These are phyloP conservation scores for Datisca glomerata DNA, from an alignment of 306 rosid genomes.

Conservation along the genomic window DNA sequence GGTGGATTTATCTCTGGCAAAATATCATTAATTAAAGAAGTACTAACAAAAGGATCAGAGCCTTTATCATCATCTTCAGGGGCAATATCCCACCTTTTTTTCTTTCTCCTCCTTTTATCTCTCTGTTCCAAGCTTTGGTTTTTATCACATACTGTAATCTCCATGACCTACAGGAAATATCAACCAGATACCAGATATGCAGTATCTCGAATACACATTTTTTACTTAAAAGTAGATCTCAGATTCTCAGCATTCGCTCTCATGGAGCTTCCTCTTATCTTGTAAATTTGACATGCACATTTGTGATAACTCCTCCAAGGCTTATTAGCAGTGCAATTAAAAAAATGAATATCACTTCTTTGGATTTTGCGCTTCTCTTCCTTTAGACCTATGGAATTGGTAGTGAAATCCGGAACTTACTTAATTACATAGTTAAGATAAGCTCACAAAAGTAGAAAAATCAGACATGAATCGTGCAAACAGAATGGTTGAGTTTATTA, in stretches of 20 bases:
- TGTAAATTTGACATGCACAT: background rate
- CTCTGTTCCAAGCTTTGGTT: background rate
- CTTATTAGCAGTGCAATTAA: background rate
- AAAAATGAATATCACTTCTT: background rate
- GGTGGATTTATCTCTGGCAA: constrained; percentile 12
- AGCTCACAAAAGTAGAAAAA: no score
- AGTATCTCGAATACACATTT: background rate
- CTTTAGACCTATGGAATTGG: background rate
- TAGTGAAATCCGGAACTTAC: no score
- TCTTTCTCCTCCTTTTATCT: constrained; percentile 2
- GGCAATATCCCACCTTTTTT: constrained; percentile 4
- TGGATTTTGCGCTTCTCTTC: background rate
- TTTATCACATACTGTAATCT: constrained; percentile 1
- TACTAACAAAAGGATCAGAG: constrained; percentile 12
- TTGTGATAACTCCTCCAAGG: background rate
- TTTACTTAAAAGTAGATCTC: no score
- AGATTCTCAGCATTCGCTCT: background rate
- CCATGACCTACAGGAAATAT: constrained; percentile 5
- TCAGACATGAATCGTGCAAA: no score
- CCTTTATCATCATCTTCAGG: constrained; percentile 12
- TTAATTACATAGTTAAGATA: no score
- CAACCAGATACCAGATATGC: background rate
- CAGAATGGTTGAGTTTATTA: no score
- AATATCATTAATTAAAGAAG: constrained; percentile 12
- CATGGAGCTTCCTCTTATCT: background rate